Evolutionary conservation across 2,329 filamentous ascomycete genomes (phyloP), one percentile per base, ranked within the genome.

Genomic region (Lachnellula cervina): DNA sequence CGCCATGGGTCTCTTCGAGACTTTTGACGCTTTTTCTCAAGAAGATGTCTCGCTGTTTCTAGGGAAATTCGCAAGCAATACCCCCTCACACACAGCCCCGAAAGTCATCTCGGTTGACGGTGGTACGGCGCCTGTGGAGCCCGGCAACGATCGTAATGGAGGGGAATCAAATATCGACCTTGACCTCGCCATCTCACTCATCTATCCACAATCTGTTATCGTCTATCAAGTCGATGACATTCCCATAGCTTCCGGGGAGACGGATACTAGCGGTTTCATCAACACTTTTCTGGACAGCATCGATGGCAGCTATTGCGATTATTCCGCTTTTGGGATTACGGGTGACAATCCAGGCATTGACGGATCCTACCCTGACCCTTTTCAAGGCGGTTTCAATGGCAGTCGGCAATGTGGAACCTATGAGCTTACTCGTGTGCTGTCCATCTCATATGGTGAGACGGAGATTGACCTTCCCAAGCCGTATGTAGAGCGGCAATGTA

Each of bases 401-500:
- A 19, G 17, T 23, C 21, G n/a, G 13, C 8, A 44, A 44, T 44
- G 42, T 23, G 42, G 42, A 5, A 44, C 19, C 3, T 50, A 38
- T 11, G 67, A 75, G 35, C 63, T 83, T 11, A 81, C 82, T 0
- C 78, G 80, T 45, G 77, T 84, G 2, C 72, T 84, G 6, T 78
- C 77, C 44, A 76, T 81, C 17, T 81, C 78, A 14, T 84, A 84
- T 63, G 78, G 76, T 23, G 81, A 84, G 60, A 77, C 82, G 57
- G 81, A 84, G 68, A 72, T 80, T 49, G 74, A 75, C 0, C 78
- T 84, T 0, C 80, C 80, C 3, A 62, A 59, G 9, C 69, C 73
- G 0, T 84, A 83, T 58, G 81, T 81, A 0, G 63, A 70, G 51
- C 74, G 75, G 16, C 78, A 82, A 1, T 84, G 81, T 66, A 69